Percentiles rank a stretch among this genome's conserved stretches.
phyloP scores from a whole-genome alignment of 306 rosid species.

The Sicyos baderoa region DNA sequence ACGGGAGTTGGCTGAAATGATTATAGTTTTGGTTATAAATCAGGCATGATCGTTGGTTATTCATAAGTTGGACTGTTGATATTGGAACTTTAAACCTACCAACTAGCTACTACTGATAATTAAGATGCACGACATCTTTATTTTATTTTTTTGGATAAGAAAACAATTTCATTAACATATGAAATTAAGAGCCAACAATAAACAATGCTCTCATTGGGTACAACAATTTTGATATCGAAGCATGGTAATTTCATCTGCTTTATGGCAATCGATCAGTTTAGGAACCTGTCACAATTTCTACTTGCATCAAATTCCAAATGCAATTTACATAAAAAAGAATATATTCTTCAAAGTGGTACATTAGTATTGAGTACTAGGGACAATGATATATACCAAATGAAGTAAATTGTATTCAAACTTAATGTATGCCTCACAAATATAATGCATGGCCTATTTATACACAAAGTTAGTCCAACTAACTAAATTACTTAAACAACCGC shows the following conservation, averaged over 20 bases:
- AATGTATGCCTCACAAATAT: too few relatives aligned
- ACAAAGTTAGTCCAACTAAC: too few relatives aligned
- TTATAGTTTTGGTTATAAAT: neutral
- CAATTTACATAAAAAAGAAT: too few relatives aligned
- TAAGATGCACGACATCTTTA: neutral
- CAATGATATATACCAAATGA: too few relatives aligned
- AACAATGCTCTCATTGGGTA: neutral
- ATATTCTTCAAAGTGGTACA: too few relatives aligned
- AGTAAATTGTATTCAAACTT: too few relatives aligned
- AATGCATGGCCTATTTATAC: too few relatives aligned
- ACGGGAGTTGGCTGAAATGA: neutral
- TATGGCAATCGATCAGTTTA: neutral
- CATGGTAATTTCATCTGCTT: neutral
- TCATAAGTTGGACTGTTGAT: neutral
- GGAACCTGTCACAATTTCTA: neutral
- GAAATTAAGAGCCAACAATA: neutral
- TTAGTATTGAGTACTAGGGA: too few relatives aligned
- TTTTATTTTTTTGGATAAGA: too few relatives aligned
- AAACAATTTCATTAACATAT: too few relatives aligned
- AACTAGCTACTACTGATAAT: neutral
- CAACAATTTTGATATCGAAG: too few relatives aligned
- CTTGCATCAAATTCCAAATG: neutral
- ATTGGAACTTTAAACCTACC: neutral
- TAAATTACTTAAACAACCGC: too few relatives aligned
- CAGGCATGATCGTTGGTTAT: neutral